Evolutionary conservation across 2,329 filamentous ascomycete species (phyloP), one percentile per base, ranked within the genome.

Genomic region (Botryotinia narcissicola): DNA sequence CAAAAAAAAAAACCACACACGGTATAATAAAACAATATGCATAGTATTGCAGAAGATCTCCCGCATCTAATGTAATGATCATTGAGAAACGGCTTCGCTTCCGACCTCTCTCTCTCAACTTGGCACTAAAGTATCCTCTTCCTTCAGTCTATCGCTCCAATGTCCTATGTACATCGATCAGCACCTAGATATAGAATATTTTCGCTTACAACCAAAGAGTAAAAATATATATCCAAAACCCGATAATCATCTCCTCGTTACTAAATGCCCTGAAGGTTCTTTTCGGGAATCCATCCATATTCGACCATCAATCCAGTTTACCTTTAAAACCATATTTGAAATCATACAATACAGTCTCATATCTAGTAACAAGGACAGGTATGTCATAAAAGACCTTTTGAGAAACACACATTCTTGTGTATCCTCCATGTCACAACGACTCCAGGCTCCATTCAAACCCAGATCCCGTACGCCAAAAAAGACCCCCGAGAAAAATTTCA

Each of bases 401-500:
- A 68, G 46, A 25, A 25, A 10, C 60, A 60, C 62, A 59, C 44
- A 48, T 60, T 59, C n/a, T 68, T 68, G 46, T 57, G 44, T 59
- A 29, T n/a, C 70, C 37, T 72, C 46, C 57, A 57, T 72, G 54
- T 42, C 62, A 62, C 70, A 68, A 72, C 32, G 70, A 72, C 70
- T 67, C 70, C 70, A 67, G 62, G 70, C 70, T 72, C 70, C 70
- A 68, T 67, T 54, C 37, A 63, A 71, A 35, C 63, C 37, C 29
- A 57, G 46, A 71, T 66, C 25, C 60, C 10, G 70, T 63, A 71
- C 70, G 70, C 70, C 70, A 48, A 72, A 72, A 66, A 63, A 54
- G 44, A 72, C 61, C 20, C 62, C 40, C 48, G 61, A n/a, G 60
- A 72, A 67, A 66, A 29, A 57, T 44, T 67, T 37, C 62, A 72